Percentiles rank a stretch among this genome's conserved stretches.
Conservation (phyloP, 208 protist species). For the Sergeia podlipaevii region DNA sequence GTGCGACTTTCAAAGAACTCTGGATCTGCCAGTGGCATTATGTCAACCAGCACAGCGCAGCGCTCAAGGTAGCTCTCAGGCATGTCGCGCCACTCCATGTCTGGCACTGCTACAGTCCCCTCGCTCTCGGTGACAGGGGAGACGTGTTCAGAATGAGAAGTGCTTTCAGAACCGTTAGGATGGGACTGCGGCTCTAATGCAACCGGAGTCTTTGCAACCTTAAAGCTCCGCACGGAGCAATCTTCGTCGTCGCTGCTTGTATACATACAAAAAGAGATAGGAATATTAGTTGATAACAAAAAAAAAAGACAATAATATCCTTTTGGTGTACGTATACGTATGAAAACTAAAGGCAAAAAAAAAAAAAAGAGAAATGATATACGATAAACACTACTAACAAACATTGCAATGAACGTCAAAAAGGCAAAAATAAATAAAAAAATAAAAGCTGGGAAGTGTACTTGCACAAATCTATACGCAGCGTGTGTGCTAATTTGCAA, state of each 20-base stretch:
- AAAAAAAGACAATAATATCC: too few species aligned
- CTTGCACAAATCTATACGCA: too few species aligned
- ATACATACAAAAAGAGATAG: conserved; percentile 2
- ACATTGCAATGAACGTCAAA: conserved; percentile 6
- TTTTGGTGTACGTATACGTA: too few species aligned
- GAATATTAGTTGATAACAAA: background rate
- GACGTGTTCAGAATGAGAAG: background rate
- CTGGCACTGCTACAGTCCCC: background rate
- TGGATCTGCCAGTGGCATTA: conserved; percentile 14
- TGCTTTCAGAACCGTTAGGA: background rate
- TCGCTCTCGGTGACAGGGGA: background rate
- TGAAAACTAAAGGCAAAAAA: too few species aligned
- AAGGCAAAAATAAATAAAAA: background rate
- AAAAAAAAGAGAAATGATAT: background rate
- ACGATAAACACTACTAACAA: background rate
- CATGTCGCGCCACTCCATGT: conserved; percentile 6
- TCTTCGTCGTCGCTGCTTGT: background rate
- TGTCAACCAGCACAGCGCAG: conserved; percentile 30
- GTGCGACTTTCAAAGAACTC: background rate
- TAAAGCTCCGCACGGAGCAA: background rate
- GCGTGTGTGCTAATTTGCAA: too few species aligned
- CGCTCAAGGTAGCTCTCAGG: conserved; percentile 21
- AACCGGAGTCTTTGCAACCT: background rate
- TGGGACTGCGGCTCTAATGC: background rate
- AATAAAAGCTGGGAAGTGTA: conserved; percentile 2